phyloP scores from a whole-genome alignment of 768 basidiomycete genomes.

The Scleroderma bovista region DNA sequence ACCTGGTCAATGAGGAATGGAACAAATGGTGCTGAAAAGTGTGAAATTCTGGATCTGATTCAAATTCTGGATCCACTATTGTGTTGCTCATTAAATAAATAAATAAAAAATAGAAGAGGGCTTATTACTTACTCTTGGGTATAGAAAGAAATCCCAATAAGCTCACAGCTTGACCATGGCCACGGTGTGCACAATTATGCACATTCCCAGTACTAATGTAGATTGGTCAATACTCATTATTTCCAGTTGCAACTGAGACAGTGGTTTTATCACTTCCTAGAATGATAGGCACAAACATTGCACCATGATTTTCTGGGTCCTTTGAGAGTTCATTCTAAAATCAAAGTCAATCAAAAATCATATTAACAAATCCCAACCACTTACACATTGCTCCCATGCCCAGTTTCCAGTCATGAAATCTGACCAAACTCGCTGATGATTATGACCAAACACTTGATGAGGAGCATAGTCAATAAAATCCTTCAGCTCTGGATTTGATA shows the following conservation, averaged over 20 bases:
- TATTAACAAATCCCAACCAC: no score
- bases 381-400: no score
- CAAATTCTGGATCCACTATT: constrained; percentile 3
- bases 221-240: constrained; percentile 18
- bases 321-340: no score
- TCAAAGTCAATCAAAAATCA: no score
- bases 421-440: no score
- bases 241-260: constrained; percentile 19
- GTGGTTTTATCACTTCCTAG: constrained; percentile 22
- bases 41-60: constrained; percentile 13
- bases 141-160: constrained; percentile 13
- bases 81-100: no score
- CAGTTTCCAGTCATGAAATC: no score
- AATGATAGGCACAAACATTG: constrained; percentile 4
- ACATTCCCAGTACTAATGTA: constrained; percentile 15
- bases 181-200: constrained; percentile 9
- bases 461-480: no score
- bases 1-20: constrained; percentile 26
- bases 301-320: no score
- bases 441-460: no score
- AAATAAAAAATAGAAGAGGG: no score
- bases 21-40: constrained; percentile 26
- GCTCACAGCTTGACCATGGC: constrained; percentile 4
- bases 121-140: constrained; percentile 6
- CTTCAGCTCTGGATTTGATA: no score